Evolutionary conservation across 352 stramenopile species (phyloP).

Genomic region (Phytophthora cactorum): DNA sequence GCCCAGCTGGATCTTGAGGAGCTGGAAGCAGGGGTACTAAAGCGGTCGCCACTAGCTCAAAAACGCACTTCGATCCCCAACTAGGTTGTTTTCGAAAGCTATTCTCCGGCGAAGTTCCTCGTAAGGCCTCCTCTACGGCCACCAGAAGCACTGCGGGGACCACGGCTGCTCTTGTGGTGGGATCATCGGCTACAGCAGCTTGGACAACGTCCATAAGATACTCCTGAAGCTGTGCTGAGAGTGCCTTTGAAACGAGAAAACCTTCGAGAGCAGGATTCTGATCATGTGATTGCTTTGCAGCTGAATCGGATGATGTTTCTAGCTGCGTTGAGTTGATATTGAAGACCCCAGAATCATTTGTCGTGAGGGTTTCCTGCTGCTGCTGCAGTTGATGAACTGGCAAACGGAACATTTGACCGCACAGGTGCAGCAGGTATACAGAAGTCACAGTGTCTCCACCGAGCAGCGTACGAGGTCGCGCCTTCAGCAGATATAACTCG

Average conservation of each 20-base stretch:
- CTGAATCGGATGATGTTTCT: constrained; percentile 3
- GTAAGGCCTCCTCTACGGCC: constrained; percentile 64
- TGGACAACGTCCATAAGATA: constrained; percentile 59
- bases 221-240: constrained; percentile 55
- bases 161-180: background rate
- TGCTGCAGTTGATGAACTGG: constrained; percentile 31
- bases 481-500: constrained; percentile 60
- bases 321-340: background rate
- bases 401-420: constrained; percentile 63
- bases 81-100: constrained; percentile 57
- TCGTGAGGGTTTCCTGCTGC: constrained; percentile 7
- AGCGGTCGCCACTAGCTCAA: constrained; percentile 56
- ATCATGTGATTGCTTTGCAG: constrained; percentile 7
- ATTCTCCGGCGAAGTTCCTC: constrained; percentile 41
- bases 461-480: constrained; percentile 50
- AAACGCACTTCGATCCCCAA: constrained; percentile 51
- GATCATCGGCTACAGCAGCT: constrained; percentile 14
- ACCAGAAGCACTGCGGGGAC: constrained; percentile 47
- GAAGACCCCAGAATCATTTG: constrained; percentile 15
- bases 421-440: constrained; percentile 69
- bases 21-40: constrained; percentile 59
- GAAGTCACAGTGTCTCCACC: constrained; percentile 61
- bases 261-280: constrained; percentile 46
- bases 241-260: constrained; percentile 42
- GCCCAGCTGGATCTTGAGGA: constrained; percentile 10